phyloP scores from a whole-genome alignment of 805 yeast species.

The Monosporozyma unispora region DNA sequence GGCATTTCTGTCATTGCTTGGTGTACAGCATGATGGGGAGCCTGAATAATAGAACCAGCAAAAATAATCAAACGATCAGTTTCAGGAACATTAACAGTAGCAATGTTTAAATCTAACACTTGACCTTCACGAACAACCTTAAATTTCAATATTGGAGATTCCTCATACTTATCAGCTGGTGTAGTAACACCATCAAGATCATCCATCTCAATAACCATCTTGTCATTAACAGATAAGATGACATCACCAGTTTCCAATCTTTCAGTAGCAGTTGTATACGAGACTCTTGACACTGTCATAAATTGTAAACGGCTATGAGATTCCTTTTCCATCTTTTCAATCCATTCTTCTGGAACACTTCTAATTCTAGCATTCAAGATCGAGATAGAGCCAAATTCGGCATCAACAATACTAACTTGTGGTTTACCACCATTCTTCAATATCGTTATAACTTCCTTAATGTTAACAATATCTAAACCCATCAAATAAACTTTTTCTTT shows the following conservation, averaged over 20 bases:
- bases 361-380: conserved; percentile 69
- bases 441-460: conserved; percentile 45
- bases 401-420: conserved; percentile 60
- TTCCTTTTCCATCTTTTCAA: conserved; percentile 52
- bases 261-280: conserved; percentile 37
- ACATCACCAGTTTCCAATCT: conserved; percentile 59
- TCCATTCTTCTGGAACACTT: conserved; percentile 86
- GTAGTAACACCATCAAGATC: conserved; percentile 44
- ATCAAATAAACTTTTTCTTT: conserved; percentile 58
- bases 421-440: conserved; percentile 46
- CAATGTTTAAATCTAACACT: conserved; percentile 51
- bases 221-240: conserved; percentile 58
- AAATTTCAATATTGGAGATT: conserved; percentile 36
- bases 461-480: conserved; percentile 69
- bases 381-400: conserved; percentile 63
- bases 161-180: conserved; percentile 35
- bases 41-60: conserved; percentile 78
- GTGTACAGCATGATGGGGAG: conserved; percentile 88
- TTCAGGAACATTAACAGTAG: conserved; percentile 51
- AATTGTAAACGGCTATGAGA: conserved; percentile 63
- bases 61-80: conserved; percentile 67
- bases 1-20: conserved; percentile 74
- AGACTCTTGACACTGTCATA: conserved; percentile 59
- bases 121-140: conserved; percentile 64
- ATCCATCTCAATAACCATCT: conserved; percentile 53